Conservation (phyloP, 805 yeast genomes). For the Torulaspora indica region DNA sequence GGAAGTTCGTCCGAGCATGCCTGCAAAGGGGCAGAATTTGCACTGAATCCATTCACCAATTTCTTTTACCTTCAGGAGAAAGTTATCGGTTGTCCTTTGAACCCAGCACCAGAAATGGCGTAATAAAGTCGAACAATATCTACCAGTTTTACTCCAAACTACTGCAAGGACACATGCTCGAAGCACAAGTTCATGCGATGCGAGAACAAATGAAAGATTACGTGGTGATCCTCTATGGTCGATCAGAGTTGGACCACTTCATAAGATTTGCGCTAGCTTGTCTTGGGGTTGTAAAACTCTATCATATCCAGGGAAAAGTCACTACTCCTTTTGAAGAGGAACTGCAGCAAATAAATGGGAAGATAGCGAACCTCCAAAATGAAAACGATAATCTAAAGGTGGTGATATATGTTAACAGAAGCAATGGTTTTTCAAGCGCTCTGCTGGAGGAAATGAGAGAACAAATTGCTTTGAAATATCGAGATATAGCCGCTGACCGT, state of each 20-base stretch:
- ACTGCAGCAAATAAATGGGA: conserved; percentile 2
- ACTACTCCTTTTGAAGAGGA: background rate
- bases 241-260: conserved; percentile 27
- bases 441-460: conserved; percentile 10
- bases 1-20: conserved; percentile 51
- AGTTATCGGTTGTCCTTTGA: conserved; percentile 40
- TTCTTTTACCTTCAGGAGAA: conserved; percentile 68
- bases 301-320: conserved; percentile 9
- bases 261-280: conserved; percentile 26
- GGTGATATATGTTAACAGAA: conserved; percentile 23
- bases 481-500: background rate
- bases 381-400: conserved; percentile 5
- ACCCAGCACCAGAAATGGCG: conserved; percentile 16
- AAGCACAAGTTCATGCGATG: conserved; percentile 36
- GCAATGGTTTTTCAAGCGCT: conserved; percentile 7
- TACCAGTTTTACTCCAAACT: conserved; percentile 41
- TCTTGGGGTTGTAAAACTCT: conserved; percentile 20
- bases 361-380: background rate
- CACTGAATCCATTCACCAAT: conserved; percentile 43
- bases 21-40: conserved; percentile 23
- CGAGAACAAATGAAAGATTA: conserved; percentile 28
- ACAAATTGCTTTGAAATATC: conserved; percentile 3
- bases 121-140: conserved; percentile 48
- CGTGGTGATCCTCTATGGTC: conserved; percentile 37
- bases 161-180: conserved; percentile 31